These are phyloP conservation scores for Claviceps sp. DNA, from an alignment of 2,329 filamentous ascomycete genomes.

Conservation along the genomic window DNA sequence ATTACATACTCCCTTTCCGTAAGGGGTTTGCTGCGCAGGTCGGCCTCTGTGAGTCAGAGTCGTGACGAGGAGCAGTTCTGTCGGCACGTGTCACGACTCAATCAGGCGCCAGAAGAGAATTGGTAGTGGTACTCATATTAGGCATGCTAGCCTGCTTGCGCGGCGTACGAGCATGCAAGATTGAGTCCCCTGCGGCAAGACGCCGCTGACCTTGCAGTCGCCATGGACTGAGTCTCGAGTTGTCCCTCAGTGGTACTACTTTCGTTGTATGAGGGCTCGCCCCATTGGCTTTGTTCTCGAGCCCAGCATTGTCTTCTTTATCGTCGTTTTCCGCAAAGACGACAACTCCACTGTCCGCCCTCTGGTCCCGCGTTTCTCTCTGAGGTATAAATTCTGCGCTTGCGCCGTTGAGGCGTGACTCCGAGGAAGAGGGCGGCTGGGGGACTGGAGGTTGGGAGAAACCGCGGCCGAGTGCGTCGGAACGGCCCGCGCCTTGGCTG, in stretches of 20 bases:
- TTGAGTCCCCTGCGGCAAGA: background rate
- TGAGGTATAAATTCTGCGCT: conserved; percentile 21
- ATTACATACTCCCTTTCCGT: too few species aligned
- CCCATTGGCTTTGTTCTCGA: background rate
- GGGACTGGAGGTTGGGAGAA: too few species aligned
- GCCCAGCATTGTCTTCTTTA: background rate
- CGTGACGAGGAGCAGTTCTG: too few species aligned
- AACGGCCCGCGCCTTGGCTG: background rate
- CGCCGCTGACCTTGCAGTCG: background rate
- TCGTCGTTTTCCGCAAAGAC: background rate
- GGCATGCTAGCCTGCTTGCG: conserved; percentile 2
- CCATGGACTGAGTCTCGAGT: background rate
- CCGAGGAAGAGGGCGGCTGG: background rate
- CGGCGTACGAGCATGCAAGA: background rate
- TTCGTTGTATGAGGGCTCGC: background rate
- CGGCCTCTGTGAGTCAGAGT: too few species aligned
- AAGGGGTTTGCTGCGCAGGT: too few species aligned
- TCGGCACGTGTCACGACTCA: too few species aligned
- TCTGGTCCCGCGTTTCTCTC: background rate
- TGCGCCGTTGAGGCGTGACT: conserved; percentile 14
- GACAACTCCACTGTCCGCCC: background rate
- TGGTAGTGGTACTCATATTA: background rate
- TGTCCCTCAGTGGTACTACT: background rate
- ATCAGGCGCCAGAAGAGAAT: too few species aligned
- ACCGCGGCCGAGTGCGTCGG: background rate